phyloP scores from a whole-genome alignment of 192 early-diverging fungal genomes.

The Chytriomyces sp. region DNA sequence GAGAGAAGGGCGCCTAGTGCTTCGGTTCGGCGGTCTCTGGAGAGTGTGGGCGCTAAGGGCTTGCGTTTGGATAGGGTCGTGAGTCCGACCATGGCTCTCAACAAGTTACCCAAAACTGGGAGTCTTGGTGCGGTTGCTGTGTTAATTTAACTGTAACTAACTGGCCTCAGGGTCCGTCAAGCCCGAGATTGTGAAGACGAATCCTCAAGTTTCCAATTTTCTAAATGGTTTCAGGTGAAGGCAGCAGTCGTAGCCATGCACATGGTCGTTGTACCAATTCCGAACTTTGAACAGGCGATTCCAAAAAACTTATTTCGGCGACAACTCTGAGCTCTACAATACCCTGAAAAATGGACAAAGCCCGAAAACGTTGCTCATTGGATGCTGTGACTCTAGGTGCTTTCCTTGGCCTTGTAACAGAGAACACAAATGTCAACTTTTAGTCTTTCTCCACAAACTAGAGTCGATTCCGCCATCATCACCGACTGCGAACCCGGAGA shows the following conservation, averaged over 20 bases:
- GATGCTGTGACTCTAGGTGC: slow-evolving; percentile 47
- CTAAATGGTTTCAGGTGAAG: slow-evolving; percentile 31
- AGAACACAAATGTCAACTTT: neutral
- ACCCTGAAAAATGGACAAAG: slow-evolving; percentile 42
- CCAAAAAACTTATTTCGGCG: slow-evolving; percentile 44
- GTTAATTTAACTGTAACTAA: neutral
- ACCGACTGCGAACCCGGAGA: slow-evolving; percentile 57
- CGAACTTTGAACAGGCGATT: slow-evolving; percentile 30
- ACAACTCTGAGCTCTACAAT: slow-evolving; percentile 40
- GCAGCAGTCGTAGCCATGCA: neutral
- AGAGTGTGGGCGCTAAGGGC: neutral
- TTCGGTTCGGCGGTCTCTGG: neutral
- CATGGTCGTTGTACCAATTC: neutral
- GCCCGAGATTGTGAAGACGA: slow-evolving; percentile 8
- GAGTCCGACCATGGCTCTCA: slow-evolving; percentile 19
- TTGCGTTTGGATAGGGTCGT: neutral
- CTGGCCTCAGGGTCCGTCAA: neutral
- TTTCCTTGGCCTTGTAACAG: neutral
- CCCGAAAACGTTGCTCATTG: slow-evolving; percentile 52
- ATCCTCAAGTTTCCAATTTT: slow-evolving; percentile 36
- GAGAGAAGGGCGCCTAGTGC: neutral
- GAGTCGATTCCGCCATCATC: slow-evolving; percentile 54
- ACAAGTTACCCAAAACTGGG: slow-evolving; percentile 6
- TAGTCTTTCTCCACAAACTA: too few species aligned
- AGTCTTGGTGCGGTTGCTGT: too few species aligned